These are phyloP conservation scores for Nowakowskiella sp. DNA, from an alignment of 192 early-diverging fungal species.

Conservation along the genomic window DNA sequence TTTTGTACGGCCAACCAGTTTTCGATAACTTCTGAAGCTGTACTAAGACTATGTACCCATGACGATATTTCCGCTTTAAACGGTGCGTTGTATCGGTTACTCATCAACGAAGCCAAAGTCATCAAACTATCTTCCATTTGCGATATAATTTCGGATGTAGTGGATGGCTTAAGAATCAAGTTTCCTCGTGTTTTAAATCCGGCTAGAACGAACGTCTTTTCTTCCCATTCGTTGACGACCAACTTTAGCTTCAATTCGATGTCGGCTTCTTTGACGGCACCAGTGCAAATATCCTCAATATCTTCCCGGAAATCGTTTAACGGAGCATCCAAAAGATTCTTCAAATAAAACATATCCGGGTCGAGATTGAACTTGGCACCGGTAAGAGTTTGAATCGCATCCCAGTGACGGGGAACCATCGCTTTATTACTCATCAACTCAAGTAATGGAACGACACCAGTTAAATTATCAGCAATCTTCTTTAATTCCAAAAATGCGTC, in stretches of 20 bases:
- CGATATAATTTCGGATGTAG: constrained; percentile 56
- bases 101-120: constrained; percentile 51
- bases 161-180: constrained; percentile 47
- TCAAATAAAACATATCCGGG: constrained; percentile 53
- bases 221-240: constrained; percentile 52
- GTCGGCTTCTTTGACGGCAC: constrained; percentile 57
- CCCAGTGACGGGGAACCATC: constrained; percentile 55
- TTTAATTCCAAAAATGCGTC: constrained; percentile 56
- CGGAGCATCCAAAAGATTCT: constrained; percentile 53
- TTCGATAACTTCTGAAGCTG: constrained; percentile 59
- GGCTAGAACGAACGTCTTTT: constrained; percentile 48
- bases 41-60: constrained; percentile 58
- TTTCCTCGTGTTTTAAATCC: constrained; percentile 55
- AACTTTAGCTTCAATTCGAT: constrained; percentile 55
- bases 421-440: constrained; percentile 59
- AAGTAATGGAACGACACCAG: constrained; percentile 45
- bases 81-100: constrained; percentile 57
- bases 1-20: constrained; percentile 60
- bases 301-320: constrained; percentile 47
- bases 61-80: constrained; percentile 54
- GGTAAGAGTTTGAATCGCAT: constrained; percentile 42
- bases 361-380: constrained; percentile 51
- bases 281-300: constrained; percentile 58
- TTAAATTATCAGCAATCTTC: constrained; percentile 52
- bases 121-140: constrained; percentile 58